Base-by-base conservation (phyloP, 164 flowering plant genomes). In the Brasenia schreberi region DNA sequence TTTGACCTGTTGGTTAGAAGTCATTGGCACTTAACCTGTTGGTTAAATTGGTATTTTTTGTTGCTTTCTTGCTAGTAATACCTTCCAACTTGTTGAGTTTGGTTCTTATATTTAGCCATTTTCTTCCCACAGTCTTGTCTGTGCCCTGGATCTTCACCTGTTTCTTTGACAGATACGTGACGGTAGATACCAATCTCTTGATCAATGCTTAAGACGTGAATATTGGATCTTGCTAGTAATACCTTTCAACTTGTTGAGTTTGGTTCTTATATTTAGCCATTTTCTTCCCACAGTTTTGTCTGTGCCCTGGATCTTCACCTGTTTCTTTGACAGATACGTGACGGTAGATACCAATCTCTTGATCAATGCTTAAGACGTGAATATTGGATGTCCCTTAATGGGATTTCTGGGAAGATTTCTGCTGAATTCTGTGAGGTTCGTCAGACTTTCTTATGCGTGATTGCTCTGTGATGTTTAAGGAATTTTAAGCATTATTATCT, bases 111-210 rank as follows among this genome's bases (percentile, higher is more conserved):
- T 33, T 33, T 33, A 33, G 39, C 39, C 39, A 33, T 33, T 33
- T 23, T 33, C 39, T 33, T 33, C 4, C 39, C 39, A 33, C 39
- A 1, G 4, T 33, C 39, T 33, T 33, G 1, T 33, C 39, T 33
- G 4, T 33, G 39, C 39, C 39, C 17, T 65, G 39, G 18, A 19
- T 16, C 43, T 74, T 18, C 43, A 44, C 64, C 62, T 52, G 60
- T 58, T 12, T 18, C 33, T 43, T 60, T 42, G 66, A 59, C 64
- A 92, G 98, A 87, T 92, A 72, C 81, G 90, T 58, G 94, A 90
- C 71, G 96, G 94, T 62, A 86, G 98, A 79, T 92, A 81, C 66
- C 87, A 88, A 72, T 66, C 92, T 67, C 89, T 92, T 71, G 94
- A 92, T 74, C 81, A 83, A 67, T 92, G 98, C 73, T 80, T 92